A percentile compares a stretch with the other conserved stretches of the same genome.
Conservation (phyloP, 306 rosid genomes). For the Senna tora region DNA sequence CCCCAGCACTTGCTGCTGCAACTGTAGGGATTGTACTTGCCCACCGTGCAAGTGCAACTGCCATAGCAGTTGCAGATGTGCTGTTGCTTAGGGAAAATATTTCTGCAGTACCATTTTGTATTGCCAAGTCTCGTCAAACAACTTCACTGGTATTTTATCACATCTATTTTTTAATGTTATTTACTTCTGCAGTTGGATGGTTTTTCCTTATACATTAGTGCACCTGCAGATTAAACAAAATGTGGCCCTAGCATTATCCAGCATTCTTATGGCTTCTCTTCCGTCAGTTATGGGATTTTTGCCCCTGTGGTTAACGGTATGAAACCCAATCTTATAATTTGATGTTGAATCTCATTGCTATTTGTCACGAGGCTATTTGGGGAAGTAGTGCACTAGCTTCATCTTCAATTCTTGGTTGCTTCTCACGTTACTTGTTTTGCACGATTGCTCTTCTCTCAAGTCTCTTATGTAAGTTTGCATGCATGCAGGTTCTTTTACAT, state of each 20-base stretch:
- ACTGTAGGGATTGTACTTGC: slow-evolving; percentile 97
- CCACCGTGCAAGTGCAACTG: slow-evolving; percentile 96
- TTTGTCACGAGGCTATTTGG: slow-evolving; percentile 18
- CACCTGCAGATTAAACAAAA: slow-evolving; percentile 86
- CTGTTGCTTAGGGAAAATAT: slow-evolving; percentile 82
- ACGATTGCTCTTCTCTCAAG: slow-evolving; percentile 27
- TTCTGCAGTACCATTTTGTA: slow-evolving; percentile 88
- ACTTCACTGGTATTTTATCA: slow-evolving; percentile 71
- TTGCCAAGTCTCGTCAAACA: slow-evolving; percentile 96
- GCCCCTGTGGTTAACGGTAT: slow-evolving; percentile 95
- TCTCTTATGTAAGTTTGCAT: slow-evolving; percentile 10
- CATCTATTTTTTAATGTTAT: neutral
- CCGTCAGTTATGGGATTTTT: slow-evolving; percentile 93
- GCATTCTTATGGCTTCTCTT: slow-evolving; percentile 84
- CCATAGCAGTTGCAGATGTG: slow-evolving; percentile 92
- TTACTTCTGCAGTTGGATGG: slow-evolving; percentile 20
- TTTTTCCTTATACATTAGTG: slow-evolving; percentile 35
- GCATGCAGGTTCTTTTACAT: slow-evolving; percentile 86
- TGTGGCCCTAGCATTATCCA: slow-evolving; percentile 81
- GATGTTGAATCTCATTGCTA: slow-evolving; percentile 16
- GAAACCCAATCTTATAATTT: slow-evolving; percentile 38
- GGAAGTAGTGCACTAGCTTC: slow-evolving; percentile 1
- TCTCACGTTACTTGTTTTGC: slow-evolving; percentile 1
- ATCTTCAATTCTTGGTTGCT: slow-evolving; percentile 8
- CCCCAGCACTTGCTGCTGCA: slow-evolving; percentile 99